These are phyloP conservation scores for Aspergillus aculeatus DNA, from an alignment of 2,329 filamentous ascomycete species.

Conservation along the genomic window DNA sequence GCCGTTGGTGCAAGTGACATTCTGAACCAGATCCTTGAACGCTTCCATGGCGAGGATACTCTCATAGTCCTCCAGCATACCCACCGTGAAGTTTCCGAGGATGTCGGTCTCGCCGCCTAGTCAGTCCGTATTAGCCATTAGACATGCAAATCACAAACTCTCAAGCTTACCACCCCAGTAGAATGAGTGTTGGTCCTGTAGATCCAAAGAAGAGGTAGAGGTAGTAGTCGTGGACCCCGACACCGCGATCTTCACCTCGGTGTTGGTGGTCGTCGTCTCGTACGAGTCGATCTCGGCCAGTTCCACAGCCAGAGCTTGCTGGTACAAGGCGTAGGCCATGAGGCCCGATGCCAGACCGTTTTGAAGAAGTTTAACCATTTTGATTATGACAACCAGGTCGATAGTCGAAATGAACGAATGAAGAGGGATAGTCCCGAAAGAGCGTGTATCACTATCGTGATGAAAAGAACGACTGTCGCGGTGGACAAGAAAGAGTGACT, in stretches of 20 bases:
- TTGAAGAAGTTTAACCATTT: constrained; percentile 17
- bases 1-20: constrained; percentile 19
- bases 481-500: neutral
- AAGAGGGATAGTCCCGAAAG: neutral
- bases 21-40: constrained; percentile 16
- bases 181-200: constrained; percentile 17
- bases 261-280: neutral
- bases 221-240: constrained; percentile 4
- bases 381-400: neutral
- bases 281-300: constrained; percentile 16
- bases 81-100: constrained; percentile 21
- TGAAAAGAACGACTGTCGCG: constrained; percentile 5
- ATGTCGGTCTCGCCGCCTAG: constrained; percentile 17
- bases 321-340: constrained; percentile 14
- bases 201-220: constrained; percentile 14
- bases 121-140: neutral
- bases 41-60: constrained; percentile 20
- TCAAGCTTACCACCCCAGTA: constrained; percentile 20
- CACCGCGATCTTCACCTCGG: neutral
- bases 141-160: neutral
- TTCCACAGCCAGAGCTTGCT: constrained; percentile 15
- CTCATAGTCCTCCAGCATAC: constrained; percentile 15
- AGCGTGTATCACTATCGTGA: neutral
- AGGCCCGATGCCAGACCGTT: constrained; percentile 17
- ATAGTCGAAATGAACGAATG: neutral